A percentile compares a stretch with the other conserved stretches of the same genome.
Conservation (phyloP, 495 filamentous ascomycete species). For the Margaritispora aquatica region DNA sequence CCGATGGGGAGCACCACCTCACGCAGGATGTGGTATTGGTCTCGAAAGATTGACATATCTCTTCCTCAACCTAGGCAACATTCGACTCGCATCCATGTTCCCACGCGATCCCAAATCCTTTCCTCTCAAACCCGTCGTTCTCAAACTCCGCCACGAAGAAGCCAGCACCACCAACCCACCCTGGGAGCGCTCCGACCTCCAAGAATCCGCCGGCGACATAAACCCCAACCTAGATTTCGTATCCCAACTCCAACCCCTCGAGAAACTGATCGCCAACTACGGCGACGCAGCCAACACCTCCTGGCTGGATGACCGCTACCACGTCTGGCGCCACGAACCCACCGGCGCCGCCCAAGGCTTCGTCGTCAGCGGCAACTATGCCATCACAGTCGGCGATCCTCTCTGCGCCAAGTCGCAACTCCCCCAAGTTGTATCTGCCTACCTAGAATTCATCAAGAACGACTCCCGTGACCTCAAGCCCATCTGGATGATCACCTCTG, state of each 20-base stretch:
- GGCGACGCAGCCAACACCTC: conserved; percentile 84
- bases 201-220: not conserved
- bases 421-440: conserved; percentile 59
- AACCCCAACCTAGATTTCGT: conserved; percentile 19
- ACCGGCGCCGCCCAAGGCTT: conserved; percentile 79
- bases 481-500: conserved; percentile 71
- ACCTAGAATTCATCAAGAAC: conserved; percentile 65
- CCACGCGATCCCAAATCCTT: conserved; percentile 78
- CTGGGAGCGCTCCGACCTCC: conserved; percentile 43
- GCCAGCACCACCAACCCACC: conserved; percentile 60
- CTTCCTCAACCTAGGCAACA: conserved; percentile 77
- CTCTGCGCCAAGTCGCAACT: conserved; percentile 71
- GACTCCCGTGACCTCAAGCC: conserved; percentile 61
- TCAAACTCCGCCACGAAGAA: conserved; percentile 71
- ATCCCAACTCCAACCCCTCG: conserved; percentile 61
- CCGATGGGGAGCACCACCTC: conserved; percentile 80
- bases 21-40: conserved; percentile 86
- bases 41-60: conserved; percentile 84
- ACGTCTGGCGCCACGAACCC: conserved; percentile 68
- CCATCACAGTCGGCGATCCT: conserved; percentile 75
- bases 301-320: conserved; percentile 77
- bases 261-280: conserved; percentile 82
- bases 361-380: conserved; percentile 64
- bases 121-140: conserved; percentile 47
- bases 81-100: conserved; percentile 79